Conservation (phyloP, 176 grass and related monocot species). For the Phoenix roebelenii region DNA sequence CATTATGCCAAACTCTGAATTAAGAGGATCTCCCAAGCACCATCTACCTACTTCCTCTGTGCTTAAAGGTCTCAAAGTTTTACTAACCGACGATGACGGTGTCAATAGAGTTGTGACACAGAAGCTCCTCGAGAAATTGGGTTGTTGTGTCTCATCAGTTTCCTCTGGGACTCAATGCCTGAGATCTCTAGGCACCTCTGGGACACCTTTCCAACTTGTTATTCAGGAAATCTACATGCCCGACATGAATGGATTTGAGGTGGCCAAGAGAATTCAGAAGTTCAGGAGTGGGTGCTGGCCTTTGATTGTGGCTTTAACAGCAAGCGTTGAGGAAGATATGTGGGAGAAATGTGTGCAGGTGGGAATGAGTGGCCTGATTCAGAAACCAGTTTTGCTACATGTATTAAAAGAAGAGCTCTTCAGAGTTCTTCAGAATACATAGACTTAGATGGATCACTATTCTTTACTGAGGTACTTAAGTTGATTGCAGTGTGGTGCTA, state of each 20-base stretch:
- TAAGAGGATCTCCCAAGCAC: conserved; percentile 14
- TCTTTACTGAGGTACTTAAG: neutral
- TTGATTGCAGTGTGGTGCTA: neutral
- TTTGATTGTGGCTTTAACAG: too few species aligned
- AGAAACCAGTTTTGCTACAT: conserved; percentile 59
- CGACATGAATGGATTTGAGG: conserved; percentile 8
- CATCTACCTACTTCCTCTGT: neutral
- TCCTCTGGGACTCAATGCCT: conserved; percentile 5
- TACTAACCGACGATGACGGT: conserved; percentile 5
- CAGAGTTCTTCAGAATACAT: conserved; percentile 82
- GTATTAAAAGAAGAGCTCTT: conserved; percentile 72
- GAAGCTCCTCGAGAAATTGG: conserved; percentile 15
- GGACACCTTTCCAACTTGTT: conserved; percentile 7
- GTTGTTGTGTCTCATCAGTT: conserved; percentile 14
- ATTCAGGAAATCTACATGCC: conserved; percentile 13
- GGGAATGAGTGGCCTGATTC: conserved; percentile 71
- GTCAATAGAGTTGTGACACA: conserved; percentile 12
- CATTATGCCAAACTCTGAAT: conserved; percentile 6
- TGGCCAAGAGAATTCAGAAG: too few species aligned
- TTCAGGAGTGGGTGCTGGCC: too few species aligned
- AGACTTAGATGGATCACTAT: neutral
- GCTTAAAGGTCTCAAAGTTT: conserved; percentile 18
- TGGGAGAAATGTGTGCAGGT: conserved; percentile 41
- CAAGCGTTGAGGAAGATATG: neutral
- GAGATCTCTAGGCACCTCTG: neutral